phyloP scores from a whole-genome alignment of 768 basidiomycete genomes.

The Melanogaster broomeanus region DNA sequence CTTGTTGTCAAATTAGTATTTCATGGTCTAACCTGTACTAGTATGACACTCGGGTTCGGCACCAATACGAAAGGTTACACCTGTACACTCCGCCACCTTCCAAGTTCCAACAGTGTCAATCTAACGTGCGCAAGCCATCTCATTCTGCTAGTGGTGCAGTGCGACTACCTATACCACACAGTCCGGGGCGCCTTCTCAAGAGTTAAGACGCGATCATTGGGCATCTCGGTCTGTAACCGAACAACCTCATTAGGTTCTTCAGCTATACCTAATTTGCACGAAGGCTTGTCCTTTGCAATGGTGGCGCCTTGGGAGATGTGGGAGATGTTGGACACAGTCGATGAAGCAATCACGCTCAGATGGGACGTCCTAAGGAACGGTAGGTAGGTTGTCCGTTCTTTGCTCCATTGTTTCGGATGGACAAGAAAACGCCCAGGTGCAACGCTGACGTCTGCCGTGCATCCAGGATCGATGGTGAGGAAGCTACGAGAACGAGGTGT shows the following conservation, averaged over 20 bases:
- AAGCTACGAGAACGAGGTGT: constrained; percentile 23
- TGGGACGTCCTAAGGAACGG: constrained; percentile 29
- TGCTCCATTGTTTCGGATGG: too few species aligned
- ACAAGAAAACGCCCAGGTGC: background rate
- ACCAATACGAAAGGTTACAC: too few species aligned
- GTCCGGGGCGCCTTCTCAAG: constrained; percentile 51
- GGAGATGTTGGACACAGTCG: constrained; percentile 29
- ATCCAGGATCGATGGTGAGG: constrained; percentile 14
- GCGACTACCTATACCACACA: background rate
- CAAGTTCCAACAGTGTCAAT: too few species aligned
- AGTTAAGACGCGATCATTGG: constrained; percentile 65
- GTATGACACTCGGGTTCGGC: too few species aligned
- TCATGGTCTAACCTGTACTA: too few species aligned
- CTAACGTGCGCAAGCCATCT: too few species aligned
- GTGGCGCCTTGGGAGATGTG: constrained; percentile 23
- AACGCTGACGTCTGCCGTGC: background rate
- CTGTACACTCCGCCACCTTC: too few species aligned
- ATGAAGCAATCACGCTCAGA: constrained; percentile 25
- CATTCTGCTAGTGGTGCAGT: too few species aligned
- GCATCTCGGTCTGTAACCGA: constrained; percentile 55
- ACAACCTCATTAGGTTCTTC: constrained; percentile 48
- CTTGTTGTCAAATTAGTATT: too few species aligned
- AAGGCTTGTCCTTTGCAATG: constrained; percentile 61
- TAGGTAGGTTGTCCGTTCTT: too few species aligned
- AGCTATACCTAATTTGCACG: constrained; percentile 61